phyloP scores from a whole-genome alignment of 208 protist genomes.

The Acanthamoeba lenticulata region DNA sequence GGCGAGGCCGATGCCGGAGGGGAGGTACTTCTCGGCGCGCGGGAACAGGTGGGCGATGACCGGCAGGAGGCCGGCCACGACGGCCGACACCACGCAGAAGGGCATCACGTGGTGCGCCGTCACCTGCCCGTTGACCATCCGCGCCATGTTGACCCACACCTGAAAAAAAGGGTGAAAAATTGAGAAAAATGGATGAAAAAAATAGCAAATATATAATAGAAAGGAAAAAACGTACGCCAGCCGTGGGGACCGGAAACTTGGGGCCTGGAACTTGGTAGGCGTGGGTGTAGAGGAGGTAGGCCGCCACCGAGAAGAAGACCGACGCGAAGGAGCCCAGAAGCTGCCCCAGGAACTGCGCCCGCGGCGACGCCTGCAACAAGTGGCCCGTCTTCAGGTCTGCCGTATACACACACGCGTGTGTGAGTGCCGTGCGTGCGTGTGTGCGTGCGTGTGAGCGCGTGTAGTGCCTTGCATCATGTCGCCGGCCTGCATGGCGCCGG shows the following conservation, averaged over 20 bases:
- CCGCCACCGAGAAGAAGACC: conserved; percentile 75
- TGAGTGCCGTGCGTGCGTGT: not conserved
- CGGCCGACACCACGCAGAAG: conserved; percentile 65
- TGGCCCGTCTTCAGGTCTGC: conserved; percentile 81
- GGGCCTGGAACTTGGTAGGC: conserved; percentile 69
- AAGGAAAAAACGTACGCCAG: not conserved
- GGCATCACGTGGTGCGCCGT: conserved; percentile 50
- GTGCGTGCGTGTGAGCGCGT: not conserved
- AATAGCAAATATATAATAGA: not conserved
- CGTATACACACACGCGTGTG: not conserved
- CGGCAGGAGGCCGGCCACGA: conserved; percentile 64
- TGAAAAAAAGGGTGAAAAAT: not conserved
- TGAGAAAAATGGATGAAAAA: too few species aligned
- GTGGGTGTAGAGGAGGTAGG: conserved; percentile 75
- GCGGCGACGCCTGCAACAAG: conserved; percentile 74
- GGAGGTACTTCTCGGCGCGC: conserved; percentile 33
- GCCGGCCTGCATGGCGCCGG: conserved; percentile 78
- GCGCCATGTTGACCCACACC: conserved; percentile 79
- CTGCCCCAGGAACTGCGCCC: conserved; percentile 79
- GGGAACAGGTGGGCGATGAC: not conserved
- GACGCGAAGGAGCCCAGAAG: conserved; percentile 79
- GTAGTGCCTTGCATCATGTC: conserved; percentile 77
- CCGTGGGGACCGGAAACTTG: conserved; percentile 64
- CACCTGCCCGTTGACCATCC: conserved; percentile 71
- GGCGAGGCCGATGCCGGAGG: conserved; percentile 76